These are phyloP conservation scores for Phlyctochytrium planicorne DNA, from an alignment of 192 early-diverging fungal genomes.

Conservation along the genomic window DNA sequence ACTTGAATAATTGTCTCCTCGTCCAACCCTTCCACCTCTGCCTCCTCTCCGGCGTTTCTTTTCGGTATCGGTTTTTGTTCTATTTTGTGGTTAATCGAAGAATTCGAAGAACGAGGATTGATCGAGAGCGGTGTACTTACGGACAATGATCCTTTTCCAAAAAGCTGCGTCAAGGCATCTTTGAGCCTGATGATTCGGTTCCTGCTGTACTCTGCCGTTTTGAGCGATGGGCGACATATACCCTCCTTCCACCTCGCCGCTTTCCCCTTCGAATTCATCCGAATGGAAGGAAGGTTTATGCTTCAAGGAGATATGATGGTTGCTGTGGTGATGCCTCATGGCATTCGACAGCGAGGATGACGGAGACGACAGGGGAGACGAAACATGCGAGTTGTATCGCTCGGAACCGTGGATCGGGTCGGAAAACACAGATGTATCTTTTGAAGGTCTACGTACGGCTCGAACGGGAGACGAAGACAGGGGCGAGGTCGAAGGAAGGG, in stretches of 20 bases:
- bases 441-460: background rate
- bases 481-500: background rate
- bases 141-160: conserved; percentile 17
- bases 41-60: too few relatives aligned
- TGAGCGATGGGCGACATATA: background rate
- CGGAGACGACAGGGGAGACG: background rate
- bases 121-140: conserved; percentile 7
- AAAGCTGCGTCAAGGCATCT: conserved; percentile 17
- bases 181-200: background rate
- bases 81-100: background rate
- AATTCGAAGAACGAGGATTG: background rate
- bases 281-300: background rate
- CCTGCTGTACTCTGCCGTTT: background rate
- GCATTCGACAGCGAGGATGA: background rate
- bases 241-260: background rate
- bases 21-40: too few relatives aligned
- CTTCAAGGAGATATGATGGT: background rate
- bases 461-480: background rate
- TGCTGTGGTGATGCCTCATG: background rate
- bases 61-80: background rate
- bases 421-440: too few relatives aligned
- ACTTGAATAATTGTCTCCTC: too few relatives aligned
- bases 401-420: background rate
- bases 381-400: background rate
- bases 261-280: background rate